Percentiles rank a stretch among this genome's conserved stretches.
These are phyloP conservation scores for Brassica hybrid DNA, from an alignment of 441 rosid species.

Conservation along the genomic window DNA sequence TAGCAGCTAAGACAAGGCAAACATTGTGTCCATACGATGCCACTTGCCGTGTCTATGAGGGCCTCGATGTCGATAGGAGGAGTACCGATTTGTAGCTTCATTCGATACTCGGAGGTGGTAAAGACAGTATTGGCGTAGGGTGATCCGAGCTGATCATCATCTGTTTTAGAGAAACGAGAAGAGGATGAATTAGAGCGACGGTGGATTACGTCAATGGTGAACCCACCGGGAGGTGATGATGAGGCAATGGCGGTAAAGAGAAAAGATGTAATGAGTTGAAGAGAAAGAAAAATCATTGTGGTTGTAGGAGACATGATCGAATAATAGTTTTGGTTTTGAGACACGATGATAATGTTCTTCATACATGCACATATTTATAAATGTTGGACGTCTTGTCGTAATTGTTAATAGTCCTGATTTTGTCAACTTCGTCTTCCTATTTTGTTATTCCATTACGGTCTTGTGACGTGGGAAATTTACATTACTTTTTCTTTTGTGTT, in stretches of 20 bases:
- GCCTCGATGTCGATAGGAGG: not conserved
- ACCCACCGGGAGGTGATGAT: constrained; percentile 22
- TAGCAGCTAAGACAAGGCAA: constrained; percentile 15
- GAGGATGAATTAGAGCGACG: constrained; percentile 18
- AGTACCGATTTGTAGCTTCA: constrained; percentile 1
- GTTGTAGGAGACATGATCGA: not conserved
- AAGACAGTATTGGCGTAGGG: constrained; percentile 15
- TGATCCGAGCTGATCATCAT: not conserved
- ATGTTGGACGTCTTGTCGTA: not conserved
- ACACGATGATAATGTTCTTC: not conserved
- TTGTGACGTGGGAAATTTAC: not conserved
- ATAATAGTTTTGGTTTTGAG: not conserved
- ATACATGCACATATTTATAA: constrained; percentile 6
- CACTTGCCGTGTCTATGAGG: not conserved
- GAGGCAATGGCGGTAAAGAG: constrained; percentile 16
- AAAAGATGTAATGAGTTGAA: constrained; percentile 24
- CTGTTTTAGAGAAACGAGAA: not conserved
- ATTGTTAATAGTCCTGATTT: constrained; percentile 14
- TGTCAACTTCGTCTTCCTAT: not conserved
- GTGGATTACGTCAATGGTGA: constrained; percentile 30
- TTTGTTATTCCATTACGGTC: not conserved
- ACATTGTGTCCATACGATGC: not conserved
- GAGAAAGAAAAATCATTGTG: not conserved
- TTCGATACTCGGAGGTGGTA: not conserved
- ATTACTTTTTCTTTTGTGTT: no score